Evolutionary conservation across 1,284 basidiomycete species (phyloP), one percentile per base, ranked within the genome.

Genomic region (Cryptococcus jaspeensis): DNA sequence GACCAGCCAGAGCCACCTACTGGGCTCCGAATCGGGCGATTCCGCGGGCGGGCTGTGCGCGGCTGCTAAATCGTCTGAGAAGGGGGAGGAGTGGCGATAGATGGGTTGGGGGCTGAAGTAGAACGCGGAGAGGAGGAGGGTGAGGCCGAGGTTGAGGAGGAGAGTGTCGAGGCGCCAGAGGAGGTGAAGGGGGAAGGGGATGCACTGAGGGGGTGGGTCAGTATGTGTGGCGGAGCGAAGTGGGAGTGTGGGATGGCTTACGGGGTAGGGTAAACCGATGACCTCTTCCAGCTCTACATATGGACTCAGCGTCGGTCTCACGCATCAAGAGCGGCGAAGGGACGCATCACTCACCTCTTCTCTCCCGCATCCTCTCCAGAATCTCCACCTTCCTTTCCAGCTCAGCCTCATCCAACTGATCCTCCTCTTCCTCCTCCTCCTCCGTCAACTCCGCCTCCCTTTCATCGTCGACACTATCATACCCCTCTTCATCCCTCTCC

Each of bases 121-220:
- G 64, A 69, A 77, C 6, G 74, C 69, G 8, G 75, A 73, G 39
- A 77, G 65, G 49, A 77, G 66, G 5, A 78, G 64, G n/a, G 77
- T 78, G 3, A 78, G 61, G 28, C 77, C 77, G n/a, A 78, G 71
- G 57, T 77, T 78, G 54, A 78, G 67, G 0, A 78, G 67, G 3
- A 78, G 68, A 40, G 75, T 75, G 53, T 78, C 77, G 35, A 78
- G 63, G 42, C 77, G 66, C 76, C 76, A 78, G 5, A 78, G 65
- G 2, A 76, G 60, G 51, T 77, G 76, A 11, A 78, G 65, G 1
- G 75, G 64, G 55, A 78, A 66, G 0, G 75, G 73, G 43, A 78
- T 77, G 56, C 67, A 73, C 74, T 76, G 63, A 2, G 22, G 20
- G n/a, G n/a, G 15, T 5, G 15, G 16, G 7, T 48, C 18, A 49